A percentile compares a stretch with the other conserved stretches of the same genome.
These are phyloP conservation scores for Geotrichum australiense DNA, from an alignment of 1,139 yeast species.

Conservation along the genomic window DNA sequence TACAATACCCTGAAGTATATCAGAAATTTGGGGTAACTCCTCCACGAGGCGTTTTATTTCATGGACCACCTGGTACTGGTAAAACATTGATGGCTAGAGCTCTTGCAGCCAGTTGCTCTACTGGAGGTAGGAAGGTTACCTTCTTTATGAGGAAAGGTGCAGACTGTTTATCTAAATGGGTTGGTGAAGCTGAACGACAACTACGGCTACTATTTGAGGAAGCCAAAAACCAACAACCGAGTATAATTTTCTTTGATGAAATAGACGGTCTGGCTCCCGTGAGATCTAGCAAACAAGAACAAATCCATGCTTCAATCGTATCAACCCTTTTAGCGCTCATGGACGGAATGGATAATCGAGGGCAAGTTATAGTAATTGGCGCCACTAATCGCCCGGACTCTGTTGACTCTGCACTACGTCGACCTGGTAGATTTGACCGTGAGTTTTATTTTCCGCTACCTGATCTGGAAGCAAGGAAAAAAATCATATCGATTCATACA, in stretches of 20 bases:
- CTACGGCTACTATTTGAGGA: slow-evolving; percentile 85
- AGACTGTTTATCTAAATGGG: slow-evolving; percentile 96
- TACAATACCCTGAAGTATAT: slow-evolving; percentile 88
- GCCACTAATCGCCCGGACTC: slow-evolving; percentile 98
- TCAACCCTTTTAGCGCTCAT: slow-evolving; percentile 87
- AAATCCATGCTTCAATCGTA: slow-evolving; percentile 95
- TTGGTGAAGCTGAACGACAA: slow-evolving; percentile 97
- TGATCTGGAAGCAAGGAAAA: slow-evolving; percentile 66
- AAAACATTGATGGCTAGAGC: slow-evolving; percentile 98
- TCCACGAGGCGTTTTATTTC: slow-evolving; percentile 95
- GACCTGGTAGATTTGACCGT: slow-evolving; percentile 97
- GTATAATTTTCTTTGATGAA: slow-evolving; percentile 93
- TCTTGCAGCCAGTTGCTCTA: slow-evolving; percentile 87
- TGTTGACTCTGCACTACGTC: slow-evolving; percentile 90
- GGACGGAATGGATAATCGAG: slow-evolving; percentile 99
- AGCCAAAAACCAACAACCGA: slow-evolving; percentile 93
- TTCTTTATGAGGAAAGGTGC: slow-evolving; percentile 99
- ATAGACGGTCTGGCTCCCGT: slow-evolving; percentile 98
- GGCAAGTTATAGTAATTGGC: slow-evolving; percentile 96
- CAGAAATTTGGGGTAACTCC: slow-evolving; percentile 89
- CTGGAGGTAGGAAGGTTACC: slow-evolving; percentile 73
- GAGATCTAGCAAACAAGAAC: slow-evolving; percentile 93
- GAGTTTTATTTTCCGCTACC: slow-evolving; percentile 96
- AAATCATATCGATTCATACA: slow-evolving; percentile 79
- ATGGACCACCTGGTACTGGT: slow-evolving; percentile 99